Percentiles rank a stretch among this genome's conserved stretches.
These are phyloP conservation scores for Chrysoporthe deuterocubensis DNA, from an alignment of 2,329 filamentous ascomycete genomes.

Conservation along the genomic window DNA sequence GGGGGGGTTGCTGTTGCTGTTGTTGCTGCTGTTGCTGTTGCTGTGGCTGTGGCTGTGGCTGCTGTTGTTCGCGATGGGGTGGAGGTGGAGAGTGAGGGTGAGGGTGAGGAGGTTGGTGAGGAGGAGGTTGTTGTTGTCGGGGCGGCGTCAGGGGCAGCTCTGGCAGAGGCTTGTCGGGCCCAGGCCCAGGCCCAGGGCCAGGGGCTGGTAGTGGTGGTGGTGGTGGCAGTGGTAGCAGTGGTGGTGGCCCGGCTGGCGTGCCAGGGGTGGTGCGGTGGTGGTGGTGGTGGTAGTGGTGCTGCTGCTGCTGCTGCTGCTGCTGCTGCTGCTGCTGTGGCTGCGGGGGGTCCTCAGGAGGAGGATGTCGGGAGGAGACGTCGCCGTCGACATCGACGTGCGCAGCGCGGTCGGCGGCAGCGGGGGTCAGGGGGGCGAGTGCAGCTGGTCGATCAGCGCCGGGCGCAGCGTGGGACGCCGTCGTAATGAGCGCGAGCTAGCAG, in stretches of 20 bases:
- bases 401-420: neutral
- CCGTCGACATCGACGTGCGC: constrained; percentile 11
- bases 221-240: too few species aligned
- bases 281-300: neutral
- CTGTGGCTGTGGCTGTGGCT: constrained; percentile 31
- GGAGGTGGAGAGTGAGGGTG: neutral
- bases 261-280: constrained; percentile 10
- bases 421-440: constrained; percentile 24
- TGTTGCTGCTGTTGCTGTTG: constrained; percentile 27
- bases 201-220: constrained; percentile 3
- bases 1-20: constrained; percentile 18
- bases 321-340: constrained; percentile 13
- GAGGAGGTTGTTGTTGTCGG: neutral
- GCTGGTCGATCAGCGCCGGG: constrained; percentile 31
- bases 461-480: constrained; percentile 54
- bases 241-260: too few species aligned
- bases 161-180: constrained; percentile 18
- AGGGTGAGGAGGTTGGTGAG: neutral
- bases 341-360: constrained; percentile 32
- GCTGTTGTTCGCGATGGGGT: neutral
- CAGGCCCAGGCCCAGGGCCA: constrained; percentile 30
- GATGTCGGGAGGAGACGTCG: constrained; percentile 31
- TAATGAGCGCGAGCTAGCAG: constrained; percentile 37
- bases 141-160: neutral
- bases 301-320: neutral